Evolutionary conservation across 108 stramenopile genomes (phyloP), one percentile per base, ranked within the genome.

Genomic region (Epithemia pelagica): DNA sequence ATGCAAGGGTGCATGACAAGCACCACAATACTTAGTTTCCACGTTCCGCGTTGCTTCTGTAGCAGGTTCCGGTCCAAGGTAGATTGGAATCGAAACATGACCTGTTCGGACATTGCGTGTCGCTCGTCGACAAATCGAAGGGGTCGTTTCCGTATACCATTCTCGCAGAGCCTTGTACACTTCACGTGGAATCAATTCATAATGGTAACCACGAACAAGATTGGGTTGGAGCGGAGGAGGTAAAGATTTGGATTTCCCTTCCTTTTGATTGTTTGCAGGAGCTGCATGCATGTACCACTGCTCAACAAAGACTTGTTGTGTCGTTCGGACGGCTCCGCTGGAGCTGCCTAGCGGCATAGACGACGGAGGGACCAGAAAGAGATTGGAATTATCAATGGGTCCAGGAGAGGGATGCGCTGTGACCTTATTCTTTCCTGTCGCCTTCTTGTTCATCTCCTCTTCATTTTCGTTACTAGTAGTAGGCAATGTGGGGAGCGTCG

Each of bases 131-230:
- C 77, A 74, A 61, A 88, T 81, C 26, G 72, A 65, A 0, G 81
- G 77, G n/a, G 83, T 77, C 10, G 52, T 32, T 72, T 91, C 90
- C 23, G 85, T 83, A 71, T 92, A 86, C 90, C 90, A 92, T 0
- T 69, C 60, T 37, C 75, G 67, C 15, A 92, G 57, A 2, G 87
- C 87, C 28, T 57, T 64, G 64, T 87, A 92, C 22, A 86, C 86
- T 74, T 92, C 90, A 33, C 90, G 75, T 8, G 90, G 86, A 25
- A 92, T 51, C 22, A 88, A 53, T 78, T 92, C 90, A 64, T 74
- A 92, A 52, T 92, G 86, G 79, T 89, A 76, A n/a, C 90, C 87
- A 64, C 90, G 79, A 8, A 87, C 82, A 58, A 92, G 66, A 62
- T 87, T 78, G 22, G 78, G 72, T 69, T 62, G 55, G 1, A 89